phyloP scores from a whole-genome alignment of 1,139 yeast species.

The Waltiozyma solani region DNA sequence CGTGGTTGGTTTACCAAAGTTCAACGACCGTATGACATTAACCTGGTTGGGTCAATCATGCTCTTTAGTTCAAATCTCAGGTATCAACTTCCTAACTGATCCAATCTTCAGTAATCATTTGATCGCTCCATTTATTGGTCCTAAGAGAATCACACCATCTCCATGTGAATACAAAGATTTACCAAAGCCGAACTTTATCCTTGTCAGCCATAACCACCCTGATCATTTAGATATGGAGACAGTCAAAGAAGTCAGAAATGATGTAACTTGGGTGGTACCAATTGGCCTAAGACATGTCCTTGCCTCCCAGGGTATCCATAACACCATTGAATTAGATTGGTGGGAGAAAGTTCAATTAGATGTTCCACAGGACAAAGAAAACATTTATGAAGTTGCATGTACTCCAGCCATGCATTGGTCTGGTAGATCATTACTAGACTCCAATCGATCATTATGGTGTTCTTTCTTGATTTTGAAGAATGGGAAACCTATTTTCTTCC shows the following conservation, averaged over 20 bases:
- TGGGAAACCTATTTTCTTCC: slow-evolving; percentile 66
- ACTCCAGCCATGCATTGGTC: slow-evolving; percentile 99
- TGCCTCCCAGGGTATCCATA: slow-evolving; percentile 35
- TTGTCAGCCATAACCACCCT: slow-evolving; percentile 92
- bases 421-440: slow-evolving; percentile 68
- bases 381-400: slow-evolving; percentile 70
- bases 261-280: slow-evolving; percentile 72
- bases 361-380: slow-evolving; percentile 25
- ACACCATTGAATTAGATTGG: slow-evolving; percentile 76
- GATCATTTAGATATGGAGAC: slow-evolving; percentile 71
- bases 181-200: slow-evolving; percentile 57
- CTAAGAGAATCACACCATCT: slow-evolving; percentile 64
- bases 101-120: slow-evolving; percentile 71
- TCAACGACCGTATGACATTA: slow-evolving; percentile 43
- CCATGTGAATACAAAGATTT: slow-evolving; percentile 59
- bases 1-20: slow-evolving; percentile 19
- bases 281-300: slow-evolving; percentile 58
- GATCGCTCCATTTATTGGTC: slow-evolving; percentile 59
- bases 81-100: slow-evolving; percentile 72
- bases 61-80: slow-evolving; percentile 60
- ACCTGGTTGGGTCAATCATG: slow-evolving; percentile 97
- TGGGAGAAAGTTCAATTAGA: slow-evolving; percentile 61
- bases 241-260: slow-evolving; percentile 46
- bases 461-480: slow-evolving; percentile 63
- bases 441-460: slow-evolving; percentile 81